Conservation (phyloP, 345 rosid genomes). For the Ceriops decandra region DNA sequence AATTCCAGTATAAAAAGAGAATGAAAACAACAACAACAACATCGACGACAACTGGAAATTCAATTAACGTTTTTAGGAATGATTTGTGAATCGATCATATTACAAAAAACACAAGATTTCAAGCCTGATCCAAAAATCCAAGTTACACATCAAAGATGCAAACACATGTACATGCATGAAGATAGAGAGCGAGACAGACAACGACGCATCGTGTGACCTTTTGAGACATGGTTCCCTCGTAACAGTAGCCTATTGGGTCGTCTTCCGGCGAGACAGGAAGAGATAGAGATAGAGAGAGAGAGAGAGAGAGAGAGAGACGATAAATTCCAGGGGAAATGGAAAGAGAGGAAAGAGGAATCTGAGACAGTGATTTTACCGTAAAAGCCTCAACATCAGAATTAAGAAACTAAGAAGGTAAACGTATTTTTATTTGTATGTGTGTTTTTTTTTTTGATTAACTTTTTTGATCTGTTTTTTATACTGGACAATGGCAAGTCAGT, state of each 20-base stretch:
- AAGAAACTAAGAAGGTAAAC: too few relatives aligned
- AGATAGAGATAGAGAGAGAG: not conserved
- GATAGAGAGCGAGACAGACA: not conserved
- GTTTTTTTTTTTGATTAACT: too few relatives aligned
- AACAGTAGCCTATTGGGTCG: not conserved
- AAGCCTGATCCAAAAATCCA: not conserved
- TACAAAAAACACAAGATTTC: not conserved
- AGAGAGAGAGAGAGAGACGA: not conserved
- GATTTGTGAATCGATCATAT: not conserved
- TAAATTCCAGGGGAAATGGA: not conserved
- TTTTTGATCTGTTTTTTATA: too few relatives aligned
- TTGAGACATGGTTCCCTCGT: not conserved
- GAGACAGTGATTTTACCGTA: too few relatives aligned
- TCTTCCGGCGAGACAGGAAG: not conserved
- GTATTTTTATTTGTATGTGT: too few relatives aligned
- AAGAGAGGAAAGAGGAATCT: too few relatives aligned
- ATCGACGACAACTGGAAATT: not conserved
- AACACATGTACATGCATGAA: not conserved
- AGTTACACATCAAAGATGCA: not conserved
- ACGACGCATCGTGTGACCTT: not conserved
- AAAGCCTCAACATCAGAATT: too few relatives aligned
- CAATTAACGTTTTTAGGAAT: too few relatives aligned
- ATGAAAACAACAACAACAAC: not conserved
- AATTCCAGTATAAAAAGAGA: not conserved
- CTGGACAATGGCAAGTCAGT: too few relatives aligned